Conservation (phyloP, 768 basidiomycete species). For the Serendipita indica region DNA sequence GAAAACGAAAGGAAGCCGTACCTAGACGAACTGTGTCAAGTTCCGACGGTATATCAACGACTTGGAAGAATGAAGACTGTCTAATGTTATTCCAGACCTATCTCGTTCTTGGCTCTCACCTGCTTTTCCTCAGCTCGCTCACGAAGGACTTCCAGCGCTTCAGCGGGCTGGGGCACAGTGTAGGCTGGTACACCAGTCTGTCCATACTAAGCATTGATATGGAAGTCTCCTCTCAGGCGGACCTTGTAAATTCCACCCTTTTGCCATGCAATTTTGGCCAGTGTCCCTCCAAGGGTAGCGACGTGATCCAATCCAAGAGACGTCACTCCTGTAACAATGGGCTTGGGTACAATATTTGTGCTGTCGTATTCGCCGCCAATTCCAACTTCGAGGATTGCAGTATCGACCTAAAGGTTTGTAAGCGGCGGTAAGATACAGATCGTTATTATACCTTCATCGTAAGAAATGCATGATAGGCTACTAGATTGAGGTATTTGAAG, state of each 20-base stretch:
- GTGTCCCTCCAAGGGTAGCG: conserved; percentile 69
- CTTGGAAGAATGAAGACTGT: conserved; percentile 56
- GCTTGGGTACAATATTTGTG: conserved; percentile 87
- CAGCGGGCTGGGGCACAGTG: conserved; percentile 59
- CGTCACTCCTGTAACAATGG: conserved; percentile 80
- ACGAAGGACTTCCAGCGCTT: conserved; percentile 52
- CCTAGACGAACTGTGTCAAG: conserved; percentile 49
- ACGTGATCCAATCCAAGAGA: conserved; percentile 89
- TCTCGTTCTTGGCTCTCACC: no score
- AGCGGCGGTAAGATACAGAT: not conserved
- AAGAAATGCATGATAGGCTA: conserved; percentile 84
- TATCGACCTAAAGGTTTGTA: conserved; percentile 40
- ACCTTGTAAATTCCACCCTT: conserved; percentile 97
- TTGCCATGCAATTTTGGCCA: conserved; percentile 82
- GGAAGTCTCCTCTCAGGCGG: conserved; percentile 11
- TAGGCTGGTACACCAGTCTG: conserved; percentile 74
- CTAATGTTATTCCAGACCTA: not conserved
- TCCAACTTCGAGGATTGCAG: conserved; percentile 90
- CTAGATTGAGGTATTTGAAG: conserved; percentile 82
- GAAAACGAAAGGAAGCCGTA: conserved; percentile 18
- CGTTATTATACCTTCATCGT: conserved; percentile 37
- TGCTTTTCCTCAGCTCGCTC: conserved; percentile 50
- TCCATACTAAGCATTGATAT: not conserved
- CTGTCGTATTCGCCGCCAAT: conserved; percentile 90
- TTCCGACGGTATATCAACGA: conserved; percentile 39